A percentile compares a stretch with the other conserved stretches of the same genome.
Evolutionary conservation across 495 filamentous ascomycete species (phyloP).

Genomic region (Podospora pseudocomata): DNA sequence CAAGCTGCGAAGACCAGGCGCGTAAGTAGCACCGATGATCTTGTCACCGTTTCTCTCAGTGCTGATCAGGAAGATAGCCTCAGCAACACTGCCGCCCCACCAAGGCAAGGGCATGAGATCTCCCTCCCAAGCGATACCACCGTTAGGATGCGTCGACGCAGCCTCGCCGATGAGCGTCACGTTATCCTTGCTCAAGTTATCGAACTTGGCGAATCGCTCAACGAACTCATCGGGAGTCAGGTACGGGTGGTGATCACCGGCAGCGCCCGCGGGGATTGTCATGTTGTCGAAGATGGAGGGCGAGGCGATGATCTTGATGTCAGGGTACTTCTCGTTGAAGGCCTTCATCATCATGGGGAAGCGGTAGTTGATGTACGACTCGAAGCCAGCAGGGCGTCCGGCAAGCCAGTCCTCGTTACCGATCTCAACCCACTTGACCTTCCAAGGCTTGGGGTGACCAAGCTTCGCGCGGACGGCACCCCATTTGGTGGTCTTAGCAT

Average conservation of each 20-base stretch:
- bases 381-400: slow-evolving; percentile 31
- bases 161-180: slow-evolving; percentile 47
- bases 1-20: slow-evolving; percentile 40
- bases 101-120: slow-evolving; percentile 36
- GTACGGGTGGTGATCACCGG: slow-evolving; percentile 43
- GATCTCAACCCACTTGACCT: slow-evolving; percentile 58
- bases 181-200: slow-evolving; percentile 31
- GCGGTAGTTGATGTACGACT: slow-evolving; percentile 53
- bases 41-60: slow-evolving; percentile 63
- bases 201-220: slow-evolving; percentile 45
- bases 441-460: slow-evolving; percentile 57
- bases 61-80: slow-evolving; percentile 65
- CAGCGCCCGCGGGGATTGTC: slow-evolving; percentile 41
- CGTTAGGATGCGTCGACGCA: slow-evolving; percentile 51
- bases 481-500: slow-evolving; percentile 52
- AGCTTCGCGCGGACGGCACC: slow-evolving; percentile 54
- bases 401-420: slow-evolving; percentile 64
- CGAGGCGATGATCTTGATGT: slow-evolving; percentile 58
- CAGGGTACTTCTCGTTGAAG: slow-evolving; percentile 55
- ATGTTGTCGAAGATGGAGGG: slow-evolving; percentile 42
- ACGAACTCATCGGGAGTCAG: slow-evolving; percentile 35
- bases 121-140: slow-evolving; percentile 46
- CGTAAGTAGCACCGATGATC: slow-evolving; percentile 40
- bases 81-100: slow-evolving; percentile 59
- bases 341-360: slow-evolving; percentile 55